Percentiles rank a stretch among this genome's conserved stretches.
These are phyloP conservation scores for Alternaria viburni DNA, from an alignment of 2,329 filamentous ascomycete species.

Conservation along the genomic window DNA sequence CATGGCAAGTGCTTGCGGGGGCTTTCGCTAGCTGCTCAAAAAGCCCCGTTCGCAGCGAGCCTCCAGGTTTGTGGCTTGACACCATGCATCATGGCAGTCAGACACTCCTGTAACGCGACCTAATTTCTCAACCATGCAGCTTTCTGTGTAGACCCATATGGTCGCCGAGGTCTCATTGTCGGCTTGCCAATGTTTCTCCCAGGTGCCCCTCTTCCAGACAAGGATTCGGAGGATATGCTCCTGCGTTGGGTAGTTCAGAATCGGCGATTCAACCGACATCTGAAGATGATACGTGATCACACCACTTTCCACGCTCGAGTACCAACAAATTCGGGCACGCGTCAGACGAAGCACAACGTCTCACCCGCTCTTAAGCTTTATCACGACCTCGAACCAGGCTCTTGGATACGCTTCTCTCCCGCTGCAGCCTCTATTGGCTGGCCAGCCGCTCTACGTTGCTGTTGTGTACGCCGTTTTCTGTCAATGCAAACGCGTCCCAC, in stretches of 20 bases:
- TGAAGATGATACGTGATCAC: neutral
- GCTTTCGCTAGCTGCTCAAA: conserved; percentile 20
- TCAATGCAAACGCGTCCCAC: conserved; percentile 31
- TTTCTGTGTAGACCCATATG: conserved; percentile 11
- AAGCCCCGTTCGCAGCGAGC: conserved; percentile 7
- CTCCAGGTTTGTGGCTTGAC: conserved; percentile 19
- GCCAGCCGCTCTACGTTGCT: conserved; percentile 17
- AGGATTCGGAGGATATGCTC: conserved; percentile 4
- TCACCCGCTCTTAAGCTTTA: conserved; percentile 11
- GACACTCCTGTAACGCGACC: conserved; percentile 28
- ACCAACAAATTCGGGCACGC: conserved; percentile 2
- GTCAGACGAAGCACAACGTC: conserved; percentile 26
- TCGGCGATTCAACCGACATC: neutral
- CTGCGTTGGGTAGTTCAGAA: neutral
- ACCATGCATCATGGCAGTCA: conserved; percentile 30
- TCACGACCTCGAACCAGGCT: conserved; percentile 33
- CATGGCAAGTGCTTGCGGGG: conserved; percentile 8
- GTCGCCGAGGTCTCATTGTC: conserved; percentile 20
- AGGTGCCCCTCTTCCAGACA: neutral
- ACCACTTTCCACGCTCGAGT: conserved; percentile 1
- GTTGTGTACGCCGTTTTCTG: conserved; percentile 48
- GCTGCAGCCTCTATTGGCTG: conserved; percentile 21
- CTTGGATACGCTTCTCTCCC: conserved; percentile 19
- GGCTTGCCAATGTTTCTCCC: conserved; percentile 11
- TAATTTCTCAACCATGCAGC: conserved; percentile 16